Evolutionary conservation across 331 rosid genomes (phyloP).

Genomic region (Stylosanthes scabra): DNA sequence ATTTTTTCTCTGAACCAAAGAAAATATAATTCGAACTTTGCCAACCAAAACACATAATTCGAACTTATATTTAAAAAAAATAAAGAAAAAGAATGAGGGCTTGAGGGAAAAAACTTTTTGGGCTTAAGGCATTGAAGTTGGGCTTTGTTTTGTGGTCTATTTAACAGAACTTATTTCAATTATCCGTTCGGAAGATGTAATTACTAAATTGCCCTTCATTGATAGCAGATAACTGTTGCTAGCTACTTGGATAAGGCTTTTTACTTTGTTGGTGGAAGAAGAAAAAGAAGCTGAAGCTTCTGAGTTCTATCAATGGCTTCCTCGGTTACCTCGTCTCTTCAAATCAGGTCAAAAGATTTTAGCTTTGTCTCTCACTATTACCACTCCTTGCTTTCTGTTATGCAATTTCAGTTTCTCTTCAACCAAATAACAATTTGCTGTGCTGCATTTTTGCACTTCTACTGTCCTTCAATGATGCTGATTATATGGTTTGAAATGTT

Average conservation of each 20-base stretch:
- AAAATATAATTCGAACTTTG: neutral
- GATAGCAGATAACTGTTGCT: slow-evolving; percentile 38
- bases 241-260: slow-evolving; percentile 41
- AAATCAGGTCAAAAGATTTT: slow-evolving; percentile 51
- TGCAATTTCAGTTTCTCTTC: neutral
- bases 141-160: neutral
- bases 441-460: slow-evolving; percentile 7
- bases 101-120: too few relatives aligned
- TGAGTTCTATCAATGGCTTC: slow-evolving; percentile 65
- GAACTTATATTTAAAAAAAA: neutral
- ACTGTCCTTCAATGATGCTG: neutral
- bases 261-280: slow-evolving; percentile 15
- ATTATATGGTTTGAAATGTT: neutral
- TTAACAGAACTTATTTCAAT: neutral
- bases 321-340: slow-evolving; percentile 63
- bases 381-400: slow-evolving; percentile 4
- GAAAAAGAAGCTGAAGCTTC: neutral
- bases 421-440: neutral
- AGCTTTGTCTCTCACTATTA: slow-evolving; percentile 8
- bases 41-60: too few relatives aligned
- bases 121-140: neutral
- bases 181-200: neutral
- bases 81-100: too few relatives aligned
- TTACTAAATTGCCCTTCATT: slow-evolving; percentile 18
- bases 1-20: neutral